Evolutionary conservation across 345 rosid species (phyloP).

Genomic region (Theobroma cacao): DNA sequence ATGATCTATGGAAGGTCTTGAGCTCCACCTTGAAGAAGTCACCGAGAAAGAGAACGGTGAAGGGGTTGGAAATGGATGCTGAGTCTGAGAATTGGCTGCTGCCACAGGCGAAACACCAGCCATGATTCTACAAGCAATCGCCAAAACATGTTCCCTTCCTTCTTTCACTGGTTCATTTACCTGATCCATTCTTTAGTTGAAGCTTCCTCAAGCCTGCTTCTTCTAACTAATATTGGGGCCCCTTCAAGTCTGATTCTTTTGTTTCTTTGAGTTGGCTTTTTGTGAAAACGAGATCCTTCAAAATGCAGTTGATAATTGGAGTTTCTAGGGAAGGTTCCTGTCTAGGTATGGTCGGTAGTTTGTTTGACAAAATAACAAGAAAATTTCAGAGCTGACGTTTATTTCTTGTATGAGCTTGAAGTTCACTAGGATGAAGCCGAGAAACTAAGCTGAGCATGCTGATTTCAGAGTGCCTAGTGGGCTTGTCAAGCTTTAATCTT

Average conservation of each 20-base stretch:
- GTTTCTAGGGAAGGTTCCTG: not conserved
- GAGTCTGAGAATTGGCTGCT: constrained; percentile 21
- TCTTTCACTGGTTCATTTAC: constrained; percentile 22
- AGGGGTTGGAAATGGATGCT: constrained; percentile 50
- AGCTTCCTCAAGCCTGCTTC: constrained; percentile 17
- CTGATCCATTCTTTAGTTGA: constrained; percentile 16
- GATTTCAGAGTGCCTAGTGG: not conserved
- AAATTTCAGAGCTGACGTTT: not conserved
- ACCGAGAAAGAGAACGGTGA: constrained; percentile 55
- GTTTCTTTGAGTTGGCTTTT: not conserved
- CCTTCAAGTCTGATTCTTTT: constrained; percentile 2
- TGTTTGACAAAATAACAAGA: not conserved
- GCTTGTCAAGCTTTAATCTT: not conserved
- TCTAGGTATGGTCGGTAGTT: not conserved
- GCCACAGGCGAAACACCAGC: constrained; percentile 42
- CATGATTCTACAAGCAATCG: constrained; percentile 32
- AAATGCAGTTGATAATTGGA: not conserved
- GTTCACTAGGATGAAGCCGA: too few species aligned
- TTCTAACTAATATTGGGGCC: not conserved
- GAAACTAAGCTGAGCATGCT: not conserved
- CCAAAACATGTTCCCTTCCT: constrained; percentile 27
- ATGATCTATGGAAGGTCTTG: constrained; percentile 34
- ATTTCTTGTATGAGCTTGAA: not conserved
- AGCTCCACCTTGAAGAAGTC: constrained; percentile 39
- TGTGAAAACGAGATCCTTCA: not conserved